Percentiles rank a stretch among this genome's conserved stretches.
Conservation (phyloP, 2,329 filamentous ascomycete genomes). For the Colletotrichum melonis region DNA sequence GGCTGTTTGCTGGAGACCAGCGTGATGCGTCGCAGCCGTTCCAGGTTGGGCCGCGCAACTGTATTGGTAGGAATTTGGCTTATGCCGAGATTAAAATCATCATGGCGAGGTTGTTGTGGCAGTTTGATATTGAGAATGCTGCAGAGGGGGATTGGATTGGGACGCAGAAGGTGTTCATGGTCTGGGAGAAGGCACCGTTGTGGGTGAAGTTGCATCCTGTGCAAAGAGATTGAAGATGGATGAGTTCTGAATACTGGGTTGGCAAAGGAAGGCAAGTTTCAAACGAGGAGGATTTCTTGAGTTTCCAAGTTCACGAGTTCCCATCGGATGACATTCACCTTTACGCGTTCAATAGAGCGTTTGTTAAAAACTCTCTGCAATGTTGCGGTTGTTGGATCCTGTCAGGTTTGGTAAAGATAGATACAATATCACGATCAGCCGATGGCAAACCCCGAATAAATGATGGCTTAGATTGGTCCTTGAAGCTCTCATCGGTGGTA, state of each 20-base stretch:
- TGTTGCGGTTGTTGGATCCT: no score
- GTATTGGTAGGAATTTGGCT: constrained; percentile 60
- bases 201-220: constrained; percentile 11
- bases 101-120: constrained; percentile 54
- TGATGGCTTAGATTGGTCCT: neutral
- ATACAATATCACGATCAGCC: no score
- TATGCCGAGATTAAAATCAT: constrained; percentile 61
- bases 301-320: neutral
- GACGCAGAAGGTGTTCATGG: constrained; percentile 4
- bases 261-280: no score
- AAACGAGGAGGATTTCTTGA: neutral
- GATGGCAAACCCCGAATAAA: no score
- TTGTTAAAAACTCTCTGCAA: no score
- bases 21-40: constrained; percentile 59
- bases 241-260: no score
- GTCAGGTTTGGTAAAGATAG: no score
- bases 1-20: constrained; percentile 42
- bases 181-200: constrained; percentile 12
- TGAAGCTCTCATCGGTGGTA: neutral
- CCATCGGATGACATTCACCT: no score
- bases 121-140: constrained; percentile 56
- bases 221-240: neutral
- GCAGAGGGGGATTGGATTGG: constrained; percentile 51
- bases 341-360: no score
- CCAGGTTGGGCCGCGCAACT: constrained; percentile 58